A percentile compares a stretch with the other conserved stretches of the same genome.
These are phyloP conservation scores for Eutrema heterophyllum DNA, from an alignment of 345 rosid species.

Conservation along the genomic window DNA sequence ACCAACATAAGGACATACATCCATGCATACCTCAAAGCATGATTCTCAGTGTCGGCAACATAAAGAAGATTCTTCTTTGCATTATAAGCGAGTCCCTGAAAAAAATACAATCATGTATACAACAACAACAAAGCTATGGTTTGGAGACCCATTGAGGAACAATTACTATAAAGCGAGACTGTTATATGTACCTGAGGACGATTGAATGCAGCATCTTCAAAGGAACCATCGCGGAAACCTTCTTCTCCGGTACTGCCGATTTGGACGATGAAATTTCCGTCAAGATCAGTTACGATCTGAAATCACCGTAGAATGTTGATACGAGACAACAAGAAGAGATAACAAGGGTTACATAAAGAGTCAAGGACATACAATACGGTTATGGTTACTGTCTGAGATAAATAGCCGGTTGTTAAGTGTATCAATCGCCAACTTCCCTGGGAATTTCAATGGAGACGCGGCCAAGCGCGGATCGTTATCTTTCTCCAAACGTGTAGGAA, in stretches of 20 bases:
- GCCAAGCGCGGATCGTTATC: conserved; percentile 73
- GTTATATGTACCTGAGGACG: conserved; percentile 61
- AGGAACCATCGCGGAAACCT: conserved; percentile 77
- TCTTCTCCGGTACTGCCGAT: conserved; percentile 84
- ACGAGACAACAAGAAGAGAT: conserved; percentile 7
- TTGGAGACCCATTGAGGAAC: neutral
- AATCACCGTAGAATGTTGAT: conserved; percentile 13
- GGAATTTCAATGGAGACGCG: conserved; percentile 87
- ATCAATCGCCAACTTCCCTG: conserved; percentile 89
- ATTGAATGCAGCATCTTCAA: conserved; percentile 75
- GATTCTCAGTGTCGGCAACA: conserved; percentile 95
- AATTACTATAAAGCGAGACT: neutral
- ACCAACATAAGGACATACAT: neutral
- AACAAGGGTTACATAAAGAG: neutral
- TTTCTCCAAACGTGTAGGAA: conserved; percentile 76
- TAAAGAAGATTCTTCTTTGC: conserved; percentile 79
- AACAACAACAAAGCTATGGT: neutral
- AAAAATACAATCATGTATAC: neutral
- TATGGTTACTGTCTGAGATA: conserved; percentile 95
- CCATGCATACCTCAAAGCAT: conserved; percentile 70
- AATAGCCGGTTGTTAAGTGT: conserved; percentile 78
- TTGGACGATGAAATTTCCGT: conserved; percentile 81
- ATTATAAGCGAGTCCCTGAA: conserved; percentile 88
- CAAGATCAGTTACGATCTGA: conserved; percentile 86
- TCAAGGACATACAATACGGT: conserved; percentile 66